Evolutionary conservation across 768 basidiomycete species (phyloP).

Genomic region (Naganishia vaughanmartiniae): DNA sequence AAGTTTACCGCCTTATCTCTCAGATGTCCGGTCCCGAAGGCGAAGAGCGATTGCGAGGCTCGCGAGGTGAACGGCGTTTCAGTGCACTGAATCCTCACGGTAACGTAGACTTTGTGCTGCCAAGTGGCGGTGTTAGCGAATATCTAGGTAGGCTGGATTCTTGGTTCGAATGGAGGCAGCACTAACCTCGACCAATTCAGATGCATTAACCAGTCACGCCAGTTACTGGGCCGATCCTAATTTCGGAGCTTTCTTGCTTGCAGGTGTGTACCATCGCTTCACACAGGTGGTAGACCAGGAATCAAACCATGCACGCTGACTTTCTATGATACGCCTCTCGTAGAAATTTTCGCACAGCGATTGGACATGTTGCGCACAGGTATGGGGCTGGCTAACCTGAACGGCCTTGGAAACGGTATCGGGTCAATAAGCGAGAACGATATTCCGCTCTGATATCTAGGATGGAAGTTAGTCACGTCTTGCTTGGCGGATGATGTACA

Average conservation of each 20-base stretch:
- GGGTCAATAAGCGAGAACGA: constrained; percentile 4
- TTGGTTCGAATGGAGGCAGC: background rate
- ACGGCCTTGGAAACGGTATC: background rate
- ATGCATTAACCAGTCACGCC: constrained; percentile 52
- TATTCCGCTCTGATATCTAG: background rate
- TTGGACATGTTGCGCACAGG: constrained; percentile 53
- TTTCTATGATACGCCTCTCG: background rate
- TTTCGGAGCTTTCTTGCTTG: constrained; percentile 54
- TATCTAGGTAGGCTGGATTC: constrained; percentile 48
- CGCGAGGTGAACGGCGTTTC: constrained; percentile 52
- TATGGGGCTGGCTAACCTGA: constrained; percentile 46
- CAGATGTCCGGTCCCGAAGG: constrained; percentile 50
- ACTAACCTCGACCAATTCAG: constrained; percentile 28
- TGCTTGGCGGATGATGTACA: background rate
- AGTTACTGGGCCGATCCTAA: constrained; percentile 54
- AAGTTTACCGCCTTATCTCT: background rate
- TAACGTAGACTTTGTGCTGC: constrained; percentile 55
- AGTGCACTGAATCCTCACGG: constrained; percentile 56
- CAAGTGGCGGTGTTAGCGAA: constrained; percentile 54
- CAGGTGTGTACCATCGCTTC: constrained; percentile 34
- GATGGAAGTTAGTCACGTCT: background rate
- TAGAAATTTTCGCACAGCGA: constrained; percentile 53
- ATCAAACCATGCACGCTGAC: background rate
- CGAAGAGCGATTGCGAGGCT: constrained; percentile 48
- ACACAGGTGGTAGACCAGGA: background rate